Evolutionary conservation across 164 flowering plant genomes (phyloP), one percentile per base, ranked within the genome.

Genomic region (Aristolochia californica): DNA sequence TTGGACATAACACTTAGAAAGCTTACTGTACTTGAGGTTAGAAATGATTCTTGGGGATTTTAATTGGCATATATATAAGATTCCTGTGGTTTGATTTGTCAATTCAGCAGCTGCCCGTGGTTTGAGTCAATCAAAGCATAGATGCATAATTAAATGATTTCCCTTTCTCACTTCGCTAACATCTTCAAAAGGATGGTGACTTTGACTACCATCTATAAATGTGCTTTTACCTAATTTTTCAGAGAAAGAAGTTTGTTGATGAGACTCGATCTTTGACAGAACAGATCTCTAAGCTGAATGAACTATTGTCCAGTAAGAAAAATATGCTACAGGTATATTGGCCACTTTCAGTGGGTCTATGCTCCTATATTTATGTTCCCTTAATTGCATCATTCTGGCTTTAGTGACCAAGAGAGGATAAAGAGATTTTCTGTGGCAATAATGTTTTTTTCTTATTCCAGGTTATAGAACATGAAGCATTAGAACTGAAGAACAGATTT

Each of bases 401-500:
- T n/a, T n/a, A 18, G 51, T n/a, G 30, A 28, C 30, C 30, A 28
- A 28, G 2, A 7, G 30, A 28, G 30, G 30, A 28, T 2, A 28
- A 28, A 28, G 7, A 28, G 30, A 28, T 28, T 7, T 28, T 28
- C 30, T 7, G 7, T 28, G 30, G 9, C 2, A 14, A n/a, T n/a
- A 4, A 27, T 14, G 9, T n/a, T 12, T n/a, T 15, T 20, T 30
- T 26, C n/a, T 30, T 12, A 27, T 64, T 43, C 8, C 62, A 93
- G 97, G 52, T 94, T 61, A 77, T 94, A 66, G 96, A 87, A 72
- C 82, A 85, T 72, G 99, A 94, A 78, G 96, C 95, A 47, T 70
- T 68, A 54, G 97, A 94, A 68, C 62, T 94, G 25, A 94, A 87
- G 80, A 80, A 80, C 72, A 87, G 73, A 72, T 94, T 85, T 74